These are phyloP conservation scores for Ascochyta lentis DNA, from an alignment of 2,329 filamentous ascomycete species.

Conservation along the genomic window DNA sequence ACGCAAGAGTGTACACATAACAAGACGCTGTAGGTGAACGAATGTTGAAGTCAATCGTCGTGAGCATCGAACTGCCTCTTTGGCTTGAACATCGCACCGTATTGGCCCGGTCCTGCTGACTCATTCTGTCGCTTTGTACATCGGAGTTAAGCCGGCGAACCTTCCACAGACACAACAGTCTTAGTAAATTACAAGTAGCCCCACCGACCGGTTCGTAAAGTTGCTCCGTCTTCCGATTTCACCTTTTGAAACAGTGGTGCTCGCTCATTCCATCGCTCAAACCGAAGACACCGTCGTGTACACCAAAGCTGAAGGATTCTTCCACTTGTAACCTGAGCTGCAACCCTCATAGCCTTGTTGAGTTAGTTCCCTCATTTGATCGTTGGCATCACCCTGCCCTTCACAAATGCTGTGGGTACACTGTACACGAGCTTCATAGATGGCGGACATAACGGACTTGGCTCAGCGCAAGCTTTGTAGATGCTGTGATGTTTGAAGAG, in stretches of 20 bases:
- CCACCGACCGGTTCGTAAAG: background rate
- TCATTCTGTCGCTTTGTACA: background rate
- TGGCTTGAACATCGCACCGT: background rate
- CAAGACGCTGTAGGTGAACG: background rate
- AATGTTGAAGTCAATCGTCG: background rate
- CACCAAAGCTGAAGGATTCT: background rate
- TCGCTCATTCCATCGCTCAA: background rate
- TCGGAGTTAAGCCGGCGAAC: conserved; percentile 2
- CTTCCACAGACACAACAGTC: background rate
- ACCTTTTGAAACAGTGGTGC: background rate
- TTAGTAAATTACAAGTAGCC: background rate
- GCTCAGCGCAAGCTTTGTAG: background rate
- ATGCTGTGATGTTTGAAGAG: background rate
- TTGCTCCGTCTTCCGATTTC: background rate
- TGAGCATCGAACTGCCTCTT: background rate
- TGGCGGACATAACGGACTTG: conserved; percentile 2
- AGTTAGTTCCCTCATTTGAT: background rate
- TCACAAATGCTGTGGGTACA: background rate
- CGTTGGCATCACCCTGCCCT: background rate
- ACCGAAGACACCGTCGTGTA: background rate
- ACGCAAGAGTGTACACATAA: background rate
- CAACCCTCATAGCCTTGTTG: background rate
- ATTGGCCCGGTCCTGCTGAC: background rate
- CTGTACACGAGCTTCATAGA: background rate
- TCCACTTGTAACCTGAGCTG: background rate